Evolutionary conservation across 2,329 filamentous ascomycete species (phyloP).

Genomic region (Neofusicoccum cordaticola): DNA sequence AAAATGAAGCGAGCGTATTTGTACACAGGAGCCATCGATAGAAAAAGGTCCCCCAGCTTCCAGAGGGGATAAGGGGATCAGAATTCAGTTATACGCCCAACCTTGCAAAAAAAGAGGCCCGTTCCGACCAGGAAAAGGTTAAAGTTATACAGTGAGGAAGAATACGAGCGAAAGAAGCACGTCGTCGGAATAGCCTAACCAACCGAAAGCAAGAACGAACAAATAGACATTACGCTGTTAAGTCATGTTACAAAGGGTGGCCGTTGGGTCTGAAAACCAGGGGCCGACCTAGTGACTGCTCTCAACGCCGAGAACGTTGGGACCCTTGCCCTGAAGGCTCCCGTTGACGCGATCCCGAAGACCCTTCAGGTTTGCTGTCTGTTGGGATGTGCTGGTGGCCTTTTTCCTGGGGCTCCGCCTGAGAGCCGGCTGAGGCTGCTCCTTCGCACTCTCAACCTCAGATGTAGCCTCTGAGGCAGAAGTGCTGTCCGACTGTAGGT

Average conservation of each 20-base stretch:
- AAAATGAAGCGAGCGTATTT: not conserved
- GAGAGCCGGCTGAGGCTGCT: constrained; percentile 28
- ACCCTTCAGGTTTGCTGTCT: constrained; percentile 42
- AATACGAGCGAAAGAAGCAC: not conserved
- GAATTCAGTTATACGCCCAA: not conserved
- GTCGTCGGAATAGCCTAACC: not conserved
- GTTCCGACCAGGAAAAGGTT: not conserved
- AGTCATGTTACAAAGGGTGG: not conserved
- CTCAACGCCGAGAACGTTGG: constrained; percentile 46
- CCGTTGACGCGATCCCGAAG: constrained; percentile 46
- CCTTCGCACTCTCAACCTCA: constrained; percentile 27
- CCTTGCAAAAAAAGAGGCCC: not conserved
- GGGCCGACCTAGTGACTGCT: constrained; percentile 34
- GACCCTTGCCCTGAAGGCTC: constrained; percentile 45
- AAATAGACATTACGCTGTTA: constrained; percentile 11
- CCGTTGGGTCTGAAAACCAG: not conserved
- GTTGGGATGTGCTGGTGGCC: constrained; percentile 36
- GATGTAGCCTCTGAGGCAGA: constrained; percentile 20
- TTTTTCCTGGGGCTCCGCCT: constrained; percentile 44
- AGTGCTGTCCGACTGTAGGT: constrained; percentile 15
- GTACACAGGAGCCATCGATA: not conserved
- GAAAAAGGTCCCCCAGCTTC: not conserved
- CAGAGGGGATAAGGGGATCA: not conserved
- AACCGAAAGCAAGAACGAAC: not conserved
- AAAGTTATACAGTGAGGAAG: not conserved